Conservation (phyloP, 1,284 basidiomycete genomes). For the Termitomyces sp. region DNA sequence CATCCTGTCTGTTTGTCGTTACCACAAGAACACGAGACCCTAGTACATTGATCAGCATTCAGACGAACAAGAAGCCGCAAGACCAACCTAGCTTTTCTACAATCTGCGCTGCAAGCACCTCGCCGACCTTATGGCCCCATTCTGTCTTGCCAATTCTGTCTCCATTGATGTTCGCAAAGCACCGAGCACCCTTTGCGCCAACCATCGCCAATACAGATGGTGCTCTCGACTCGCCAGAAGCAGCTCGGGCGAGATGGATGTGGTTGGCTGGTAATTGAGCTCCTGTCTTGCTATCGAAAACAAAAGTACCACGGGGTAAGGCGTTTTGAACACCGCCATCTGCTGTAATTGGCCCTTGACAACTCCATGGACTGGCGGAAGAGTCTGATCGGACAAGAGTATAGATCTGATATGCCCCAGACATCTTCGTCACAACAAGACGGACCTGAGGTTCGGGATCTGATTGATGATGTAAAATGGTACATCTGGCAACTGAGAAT, state of each 20-base stretch:
- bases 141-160: slow-evolving; percentile 53
- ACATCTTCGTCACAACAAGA: slow-evolving; percentile 56
- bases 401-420: slow-evolving; percentile 57
- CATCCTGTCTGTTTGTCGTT: slow-evolving; percentile 52
- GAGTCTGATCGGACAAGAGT: slow-evolving; percentile 39
- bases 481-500: background rate
- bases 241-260: slow-evolving; percentile 32
- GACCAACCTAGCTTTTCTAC: slow-evolving; percentile 48
- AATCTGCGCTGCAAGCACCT: slow-evolving; percentile 43
- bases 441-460: slow-evolving; percentile 53
- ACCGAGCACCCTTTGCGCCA: slow-evolving; percentile 53
- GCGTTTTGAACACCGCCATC: slow-evolving; percentile 49
- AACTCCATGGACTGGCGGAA: slow-evolving; percentile 39
- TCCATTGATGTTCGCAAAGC: slow-evolving; percentile 52
- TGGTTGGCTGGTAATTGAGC: slow-evolving; percentile 40
- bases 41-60: slow-evolving; percentile 19
- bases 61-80: background rate
- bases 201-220: slow-evolving; percentile 47
- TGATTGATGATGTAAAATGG: slow-evolving; percentile 19
- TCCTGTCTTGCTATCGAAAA: slow-evolving; percentile 61
- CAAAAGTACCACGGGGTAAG: slow-evolving; percentile 47
- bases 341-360: slow-evolving; percentile 27
- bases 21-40: slow-evolving; percentile 59
- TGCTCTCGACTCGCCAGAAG: slow-evolving; percentile 18
- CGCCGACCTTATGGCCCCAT: slow-evolving; percentile 49